Evolutionary conservation across 345 rosid species (phyloP), one percentile per base, ranked within the genome.

Genomic region (Aurinia saxatilis): DNA sequence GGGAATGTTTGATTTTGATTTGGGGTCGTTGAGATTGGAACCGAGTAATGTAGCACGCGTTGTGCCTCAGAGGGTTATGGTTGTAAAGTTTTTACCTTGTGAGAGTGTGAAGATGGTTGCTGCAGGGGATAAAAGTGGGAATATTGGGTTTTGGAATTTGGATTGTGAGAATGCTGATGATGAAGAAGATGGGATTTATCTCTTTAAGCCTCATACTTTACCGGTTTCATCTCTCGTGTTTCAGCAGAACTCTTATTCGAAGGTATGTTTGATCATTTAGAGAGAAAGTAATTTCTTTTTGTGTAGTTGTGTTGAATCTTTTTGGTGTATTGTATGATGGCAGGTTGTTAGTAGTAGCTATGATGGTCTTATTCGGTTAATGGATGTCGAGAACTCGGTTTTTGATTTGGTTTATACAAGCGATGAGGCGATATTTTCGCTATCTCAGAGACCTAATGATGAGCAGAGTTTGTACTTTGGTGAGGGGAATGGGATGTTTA

Each of bases 81-180:
- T 50, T 44, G 83, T 82, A 37, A 82, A 73, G 68, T 89, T 87
- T 53, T 75, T 81, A 56, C 96, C 97, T 49, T 58, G 78, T 37
- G 61, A 52, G 36, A 65, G 77, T 75, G 50, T 76, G 71, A 89
- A 77, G 50, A 79, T 92, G 84, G 40, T 89, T 76, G 83, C 75
- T 13, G 93, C 79, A 0, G 98, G 98, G 34, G 84, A 76, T 60
- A 80, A 80, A 65, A 38, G 27, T 39, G 98, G 98, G 21, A 60
- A 89, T 60, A 63, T 89, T 35, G 80, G 81, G 15, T 89, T 85
- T 65, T 89, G 98, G 98, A 84, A 89, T 75, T 36, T 81, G 77
- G 78, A 81, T 66, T 45, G 70, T 36, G 16, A 60, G 25, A 36
- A 16, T 31, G 74, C 61, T 8, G 84, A 56, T 6, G 65, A 66